Evolutionary conservation across 768 basidiomycete species (phyloP).

Genomic region (Neoboletus magnificus): DNA sequence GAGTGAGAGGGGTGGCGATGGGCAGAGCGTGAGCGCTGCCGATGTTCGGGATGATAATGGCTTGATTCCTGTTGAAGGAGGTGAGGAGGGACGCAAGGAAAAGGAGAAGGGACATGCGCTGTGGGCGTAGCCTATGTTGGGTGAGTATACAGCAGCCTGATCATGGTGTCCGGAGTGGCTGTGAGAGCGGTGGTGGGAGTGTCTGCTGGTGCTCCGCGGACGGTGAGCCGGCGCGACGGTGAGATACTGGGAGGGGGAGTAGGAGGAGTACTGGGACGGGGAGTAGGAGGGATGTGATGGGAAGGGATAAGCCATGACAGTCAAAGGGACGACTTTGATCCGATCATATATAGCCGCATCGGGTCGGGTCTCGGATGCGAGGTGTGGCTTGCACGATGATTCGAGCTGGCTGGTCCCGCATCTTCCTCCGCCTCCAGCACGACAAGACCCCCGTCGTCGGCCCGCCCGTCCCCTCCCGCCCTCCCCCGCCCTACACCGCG

Average conservation of each 20-base stretch:
- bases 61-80: slow-evolving; percentile 13
- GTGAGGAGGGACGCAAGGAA: neutral
- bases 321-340: neutral
- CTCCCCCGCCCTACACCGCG: slow-evolving; percentile 44
- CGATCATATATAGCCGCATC: slow-evolving; percentile 4
- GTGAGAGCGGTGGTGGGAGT: slow-evolving; percentile 10
- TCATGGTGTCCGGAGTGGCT: slow-evolving; percentile 3
- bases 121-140: slow-evolving; percentile 7
- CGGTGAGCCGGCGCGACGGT: neutral
- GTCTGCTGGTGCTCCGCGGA: slow-evolving; percentile 18
- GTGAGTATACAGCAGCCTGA: neutral
- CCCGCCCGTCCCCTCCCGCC: slow-evolving; percentile 16
- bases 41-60: slow-evolving; percentile 17
- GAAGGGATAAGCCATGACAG: slow-evolving; percentile 23
- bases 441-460: slow-evolving; percentile 4
- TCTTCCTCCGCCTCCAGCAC: slow-evolving; percentile 15
- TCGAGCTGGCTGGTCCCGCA: slow-evolving; percentile 5
- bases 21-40: slow-evolving; percentile 6
- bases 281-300: slow-evolving; percentile 12
- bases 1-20: slow-evolving; percentile 21
- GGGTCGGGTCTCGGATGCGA: slow-evolving; percentile 16
- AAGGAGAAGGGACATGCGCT: slow-evolving; percentile 10
- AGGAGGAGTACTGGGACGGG: neutral
- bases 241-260: slow-evolving; percentile 7
- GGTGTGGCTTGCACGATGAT: neutral